Conservation (phyloP, 768 basidiomycete genomes). For the Tricholoma matsutake region DNA sequence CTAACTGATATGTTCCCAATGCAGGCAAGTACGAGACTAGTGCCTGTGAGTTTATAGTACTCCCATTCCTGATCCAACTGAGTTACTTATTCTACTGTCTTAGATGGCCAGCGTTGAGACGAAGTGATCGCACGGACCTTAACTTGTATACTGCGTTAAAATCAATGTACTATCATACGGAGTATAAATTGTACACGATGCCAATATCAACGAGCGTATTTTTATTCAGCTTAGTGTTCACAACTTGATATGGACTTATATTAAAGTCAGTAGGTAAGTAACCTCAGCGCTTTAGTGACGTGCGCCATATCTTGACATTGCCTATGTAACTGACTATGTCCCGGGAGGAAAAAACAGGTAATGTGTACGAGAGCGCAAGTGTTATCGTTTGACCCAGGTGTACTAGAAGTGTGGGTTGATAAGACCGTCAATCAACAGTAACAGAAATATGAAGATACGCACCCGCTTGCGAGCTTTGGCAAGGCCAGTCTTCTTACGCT, state of each 20-base stretch:
- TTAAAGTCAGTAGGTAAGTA: too few relatives aligned
- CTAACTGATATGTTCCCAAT: not conserved
- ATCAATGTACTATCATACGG: not conserved
- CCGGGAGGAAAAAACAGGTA: not conserved
- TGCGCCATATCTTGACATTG: too few relatives aligned
- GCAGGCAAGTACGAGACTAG: slow-evolving; percentile 42
- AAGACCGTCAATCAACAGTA: not conserved
- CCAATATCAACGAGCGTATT: too few relatives aligned
- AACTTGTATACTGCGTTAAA: not conserved
- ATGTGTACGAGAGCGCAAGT: not conserved
- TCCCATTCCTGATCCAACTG: not conserved
- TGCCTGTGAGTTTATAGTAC: slow-evolving; percentile 36
- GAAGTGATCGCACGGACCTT: not conserved
- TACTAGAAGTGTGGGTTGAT: slow-evolving; percentile 46
- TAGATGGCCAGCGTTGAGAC: slow-evolving; percentile 52
- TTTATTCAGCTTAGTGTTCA: too few relatives aligned
- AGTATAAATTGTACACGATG: not conserved
- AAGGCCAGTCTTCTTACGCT: slow-evolving; percentile 94
- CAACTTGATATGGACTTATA: too few relatives aligned
- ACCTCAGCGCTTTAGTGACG: too few relatives aligned
- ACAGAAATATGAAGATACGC: slow-evolving; percentile 30
- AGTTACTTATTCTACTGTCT: slow-evolving; percentile 4
- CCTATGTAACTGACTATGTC: not conserved
- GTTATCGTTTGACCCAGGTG: slow-evolving; percentile 94
- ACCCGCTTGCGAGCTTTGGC: slow-evolving; percentile 92